Evolutionary conservation across 768 basidiomycete genomes (phyloP), one percentile per base, ranked within the genome.

Genomic region (Tubosaeta brunneosetosa): DNA sequence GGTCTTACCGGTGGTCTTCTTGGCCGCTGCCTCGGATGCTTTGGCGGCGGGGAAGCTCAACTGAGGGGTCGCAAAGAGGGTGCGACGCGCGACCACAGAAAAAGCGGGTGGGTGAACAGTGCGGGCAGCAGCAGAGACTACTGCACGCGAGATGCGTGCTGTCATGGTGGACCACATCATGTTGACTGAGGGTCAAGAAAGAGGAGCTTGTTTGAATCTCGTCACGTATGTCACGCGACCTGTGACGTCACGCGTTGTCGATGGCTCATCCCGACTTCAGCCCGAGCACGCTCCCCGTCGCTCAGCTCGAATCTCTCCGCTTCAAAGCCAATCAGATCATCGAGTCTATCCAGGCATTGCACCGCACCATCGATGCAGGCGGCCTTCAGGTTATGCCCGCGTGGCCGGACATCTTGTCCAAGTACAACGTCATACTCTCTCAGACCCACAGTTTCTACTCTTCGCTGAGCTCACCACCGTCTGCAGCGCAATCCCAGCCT

Each of bases 391-490:
- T 64, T n/a, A 89, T 91, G 83, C 83, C 85, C 3, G 70, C 86
- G 8, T 92, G 91, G 91, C 91, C 90, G 3, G 90, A 92, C 62
- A 81, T 93, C 50, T 76, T 92, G 49, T 83, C 85, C 13, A 91
- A 91, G 73, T 92, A 91, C 79, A 91, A 85, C 59, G 78, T 89
- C 56, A 77, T 93, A 26, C 78, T 92, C 50, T 88, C 88, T 0
- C 91, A 92, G 61, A 88, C 88, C 0, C 87, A 88, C 63, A 86
- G 77, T 58, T 83, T 93, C 60, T 85, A 84, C 41, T 81, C 76
- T 47, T 79, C 83, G 0, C 77, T 90, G 38, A 71, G 79, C 16
- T 27, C 62, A 68, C 74, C 51, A 67, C 74, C 44, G 55, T 73
- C 57, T 8, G 51, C 56, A 19, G 55, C 62, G 3, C 50, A 58